These are phyloP conservation scores for Puccinia triticina DNA, from an alignment of 1,284 basidiomycete genomes.

Conservation along the genomic window DNA sequence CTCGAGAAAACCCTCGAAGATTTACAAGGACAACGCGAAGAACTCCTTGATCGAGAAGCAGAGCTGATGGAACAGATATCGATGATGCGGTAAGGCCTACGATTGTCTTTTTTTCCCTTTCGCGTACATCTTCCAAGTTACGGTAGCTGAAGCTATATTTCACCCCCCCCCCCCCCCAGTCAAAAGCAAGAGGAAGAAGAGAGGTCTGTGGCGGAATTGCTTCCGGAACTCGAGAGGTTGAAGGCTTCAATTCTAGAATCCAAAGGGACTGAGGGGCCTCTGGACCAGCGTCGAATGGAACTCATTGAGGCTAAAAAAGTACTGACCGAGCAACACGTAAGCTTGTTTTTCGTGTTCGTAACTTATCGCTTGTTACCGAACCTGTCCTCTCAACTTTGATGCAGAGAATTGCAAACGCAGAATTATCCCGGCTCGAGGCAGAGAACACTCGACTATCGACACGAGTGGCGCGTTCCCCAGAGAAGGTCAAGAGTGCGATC, in stretches of 20 bases:
- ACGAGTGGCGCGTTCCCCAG: slow-evolving; percentile 36
- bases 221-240: slow-evolving; percentile 23
- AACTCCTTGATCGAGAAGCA: slow-evolving; percentile 9
- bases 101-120: background rate
- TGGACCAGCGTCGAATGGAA: slow-evolving; percentile 30
- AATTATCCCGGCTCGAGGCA: slow-evolving; percentile 7
- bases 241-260: slow-evolving; percentile 38
- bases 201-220: slow-evolving; percentile 20
- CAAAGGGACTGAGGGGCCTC: slow-evolving; percentile 37
- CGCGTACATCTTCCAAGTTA: background rate
- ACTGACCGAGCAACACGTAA: slow-evolving; percentile 34
- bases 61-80: slow-evolving; percentile 30
- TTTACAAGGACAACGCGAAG: slow-evolving; percentile 20
- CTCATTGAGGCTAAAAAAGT: background rate
- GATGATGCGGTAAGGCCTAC: background rate
- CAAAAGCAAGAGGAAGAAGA: slow-evolving; percentile 42
- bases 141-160: background rate
- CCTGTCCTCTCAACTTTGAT: background rate
- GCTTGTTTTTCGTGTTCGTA: background rate
- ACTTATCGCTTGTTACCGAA: background rate
- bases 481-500: slow-evolving; percentile 38
- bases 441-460: slow-evolving; percentile 39
- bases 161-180: background rate
- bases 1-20: slow-evolving; percentile 26
- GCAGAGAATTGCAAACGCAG: slow-evolving; percentile 7